Conservation (phyloP, 176 grass and related monocot genomes). For the Alloteropsis semialata region DNA sequence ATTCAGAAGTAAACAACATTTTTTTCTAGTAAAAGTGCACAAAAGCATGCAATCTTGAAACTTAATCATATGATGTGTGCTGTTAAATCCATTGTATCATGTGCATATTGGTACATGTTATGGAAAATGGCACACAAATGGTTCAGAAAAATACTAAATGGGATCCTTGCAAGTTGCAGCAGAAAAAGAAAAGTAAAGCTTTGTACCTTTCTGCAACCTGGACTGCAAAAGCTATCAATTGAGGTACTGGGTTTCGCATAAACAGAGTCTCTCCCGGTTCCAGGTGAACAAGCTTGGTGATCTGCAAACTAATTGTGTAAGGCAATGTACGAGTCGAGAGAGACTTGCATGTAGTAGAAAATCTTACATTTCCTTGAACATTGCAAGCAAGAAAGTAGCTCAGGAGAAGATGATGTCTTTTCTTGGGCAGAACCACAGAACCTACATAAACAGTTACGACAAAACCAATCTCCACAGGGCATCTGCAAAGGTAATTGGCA, state of each 20-base stretch:
- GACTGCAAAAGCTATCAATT: conserved; percentile 60
- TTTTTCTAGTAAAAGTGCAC: not conserved
- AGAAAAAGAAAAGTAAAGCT: not conserved
- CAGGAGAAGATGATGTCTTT: conserved; percentile 29
- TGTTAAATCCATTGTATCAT: not conserved
- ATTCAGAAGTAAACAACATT: not conserved
- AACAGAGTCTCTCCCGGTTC: conserved; percentile 19
- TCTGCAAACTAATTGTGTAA: conserved; percentile 51
- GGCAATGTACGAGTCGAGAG: conserved; percentile 2
- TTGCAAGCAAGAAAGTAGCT: conserved; percentile 67
- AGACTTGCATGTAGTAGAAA: conserved; percentile 13
- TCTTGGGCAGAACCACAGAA: conserved; percentile 69
- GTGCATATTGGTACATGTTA: not conserved
- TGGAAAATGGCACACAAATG: conserved; percentile 24
- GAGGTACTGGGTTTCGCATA: conserved; percentile 21
- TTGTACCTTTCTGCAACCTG: conserved; percentile 79
- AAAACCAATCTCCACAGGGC: conserved; percentile 81
- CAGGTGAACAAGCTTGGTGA: conserved; percentile 64
- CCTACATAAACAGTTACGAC: conserved; percentile 83
- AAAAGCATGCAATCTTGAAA: not conserved
- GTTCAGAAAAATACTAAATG: conserved; percentile 14
- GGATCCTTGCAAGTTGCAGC: not conserved
- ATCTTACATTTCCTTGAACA: conserved; percentile 88
- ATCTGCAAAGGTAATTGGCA: conserved; percentile 54
- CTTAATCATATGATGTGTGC: not conserved